phyloP scores from a whole-genome alignment of 2,329 filamentous ascomycete genomes.

The Pseudocercospora pini-densiflorae region DNA sequence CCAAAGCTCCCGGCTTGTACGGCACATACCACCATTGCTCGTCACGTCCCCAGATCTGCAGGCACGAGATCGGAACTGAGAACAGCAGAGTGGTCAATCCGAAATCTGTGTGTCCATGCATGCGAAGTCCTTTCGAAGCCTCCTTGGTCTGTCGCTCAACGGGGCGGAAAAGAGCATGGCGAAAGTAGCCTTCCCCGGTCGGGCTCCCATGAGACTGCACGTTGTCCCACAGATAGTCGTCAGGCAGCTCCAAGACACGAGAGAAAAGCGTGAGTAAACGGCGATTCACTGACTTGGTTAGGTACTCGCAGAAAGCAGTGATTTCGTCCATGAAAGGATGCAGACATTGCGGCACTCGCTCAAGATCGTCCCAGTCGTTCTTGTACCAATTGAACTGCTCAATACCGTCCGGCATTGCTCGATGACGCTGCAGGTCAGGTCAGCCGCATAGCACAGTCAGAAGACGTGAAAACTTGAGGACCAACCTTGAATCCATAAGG shows the following conservation, averaged over 20 bases:
- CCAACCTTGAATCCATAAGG: slow-evolving; percentile 40
- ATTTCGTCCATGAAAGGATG: slow-evolving; percentile 58
- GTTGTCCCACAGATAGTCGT: slow-evolving; percentile 49
- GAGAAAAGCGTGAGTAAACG: slow-evolving; percentile 46
- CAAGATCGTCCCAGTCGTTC: slow-evolving; percentile 49
- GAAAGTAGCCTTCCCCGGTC: slow-evolving; percentile 53
- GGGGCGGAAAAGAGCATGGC: slow-evolving; percentile 39
- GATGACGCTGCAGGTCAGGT: slow-evolving; percentile 38
- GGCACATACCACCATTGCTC: slow-evolving; percentile 46
- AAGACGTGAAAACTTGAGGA: too few relatives aligned
- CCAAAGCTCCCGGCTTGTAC: slow-evolving; percentile 44
- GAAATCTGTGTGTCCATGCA: slow-evolving; percentile 47
- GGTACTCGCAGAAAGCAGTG: slow-evolving; percentile 51
- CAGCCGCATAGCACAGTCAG: too few relatives aligned
- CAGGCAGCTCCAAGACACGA: slow-evolving; percentile 50
- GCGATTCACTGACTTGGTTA: slow-evolving; percentile 55
- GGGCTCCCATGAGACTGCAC: slow-evolving; percentile 51
- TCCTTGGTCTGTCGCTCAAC: slow-evolving; percentile 24
- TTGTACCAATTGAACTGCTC: slow-evolving; percentile 62
- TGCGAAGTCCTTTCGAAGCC: slow-evolving; percentile 35
- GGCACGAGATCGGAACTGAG: slow-evolving; percentile 44
- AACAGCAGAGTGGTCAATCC: slow-evolving; percentile 48
- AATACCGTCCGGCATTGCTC: slow-evolving; percentile 53
- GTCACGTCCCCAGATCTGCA: slow-evolving; percentile 43
- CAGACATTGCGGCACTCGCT: slow-evolving; percentile 53